Base-by-base conservation (phyloP, 164 flowering plant species). In the Chloranthus sessilifolius region DNA sequence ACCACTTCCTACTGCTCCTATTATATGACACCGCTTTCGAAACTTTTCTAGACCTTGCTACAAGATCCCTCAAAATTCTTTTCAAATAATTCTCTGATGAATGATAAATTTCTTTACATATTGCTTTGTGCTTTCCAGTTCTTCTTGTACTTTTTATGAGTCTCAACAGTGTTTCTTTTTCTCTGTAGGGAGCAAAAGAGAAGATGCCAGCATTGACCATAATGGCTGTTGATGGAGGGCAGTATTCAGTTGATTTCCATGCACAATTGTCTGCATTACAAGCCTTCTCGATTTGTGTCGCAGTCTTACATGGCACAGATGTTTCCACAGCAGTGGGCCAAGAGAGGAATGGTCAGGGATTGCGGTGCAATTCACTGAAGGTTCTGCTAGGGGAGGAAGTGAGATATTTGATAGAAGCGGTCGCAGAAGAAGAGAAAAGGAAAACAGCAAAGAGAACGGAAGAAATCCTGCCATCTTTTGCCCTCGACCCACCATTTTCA, bases 231-330 rank as follows among this genome's bases (percentile, higher is more conserved):
- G 69, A 66, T 41, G 81, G 77, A 38, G 89, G 89, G 31, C 68
- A 69, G 14, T 92, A 83, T 60, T 61, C 74, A 5, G 78, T 88
- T 42, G 83, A 83, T 68, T 92, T 88, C 63, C 96, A 92, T 63
- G 95, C 94, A 25, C 80, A 66, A 59, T 50, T 92, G 34, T 85
- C 95, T 14, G 50, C 80, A n/a, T 53, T 92, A 52, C 97, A 92
- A 60, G 97, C 96, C 47, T 84, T 92, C 65, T 80, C 92, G 50
- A 78, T 82, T 12, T 83, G 88, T 55, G 75, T 92, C 58, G 85
- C 97, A 11, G 61, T 82, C 43, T 62, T 88, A 59, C 95, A 88
- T 61, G 61, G 75, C 40, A 52, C 73, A 20, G 88, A 82, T 64
- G 70, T 72, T 22, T 69, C 76, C 16, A 47, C 64, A 28, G 56